Conservation (phyloP, 495 filamentous ascomycete genomes). For the Copromyces sp. region DNA sequence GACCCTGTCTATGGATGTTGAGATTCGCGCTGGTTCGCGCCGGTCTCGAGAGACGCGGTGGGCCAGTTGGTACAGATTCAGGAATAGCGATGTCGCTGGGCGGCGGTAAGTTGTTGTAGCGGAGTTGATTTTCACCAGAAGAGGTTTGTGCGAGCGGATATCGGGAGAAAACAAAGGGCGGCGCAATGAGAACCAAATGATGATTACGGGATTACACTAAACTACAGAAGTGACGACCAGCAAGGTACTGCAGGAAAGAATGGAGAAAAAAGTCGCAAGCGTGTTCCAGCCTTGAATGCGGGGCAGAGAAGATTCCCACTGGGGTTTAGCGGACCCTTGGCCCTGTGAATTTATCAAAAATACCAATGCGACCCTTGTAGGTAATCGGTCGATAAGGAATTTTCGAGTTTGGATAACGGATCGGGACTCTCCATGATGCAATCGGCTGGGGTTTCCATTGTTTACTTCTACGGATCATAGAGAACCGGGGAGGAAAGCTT, state of each 20-base stretch:
- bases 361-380: slow-evolving; percentile 10
- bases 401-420: not conserved
- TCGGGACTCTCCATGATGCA: slow-evolving; percentile 2
- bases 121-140: not conserved
- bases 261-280: not conserved
- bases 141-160: not conserved
- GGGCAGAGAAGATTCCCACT: slow-evolving; percentile 1
- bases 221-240: not conserved
- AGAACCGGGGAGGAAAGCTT: not conserved
- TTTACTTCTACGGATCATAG: not conserved
- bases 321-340: not conserved
- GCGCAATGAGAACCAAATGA: not conserved
- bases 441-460: not conserved
- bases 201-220: not conserved
- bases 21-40: not conserved
- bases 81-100: not conserved
- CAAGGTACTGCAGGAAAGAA: not conserved
- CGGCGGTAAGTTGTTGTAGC: not conserved
- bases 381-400: not conserved
- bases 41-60: not conserved
- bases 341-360: not conserved
- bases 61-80: not conserved
- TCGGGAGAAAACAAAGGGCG: not conserved
- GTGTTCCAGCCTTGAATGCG: slow-evolving; percentile 15
- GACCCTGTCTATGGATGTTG: not conserved